Conservation (phyloP, 176 grass and related monocot species). For the Ensete glaucum region DNA sequence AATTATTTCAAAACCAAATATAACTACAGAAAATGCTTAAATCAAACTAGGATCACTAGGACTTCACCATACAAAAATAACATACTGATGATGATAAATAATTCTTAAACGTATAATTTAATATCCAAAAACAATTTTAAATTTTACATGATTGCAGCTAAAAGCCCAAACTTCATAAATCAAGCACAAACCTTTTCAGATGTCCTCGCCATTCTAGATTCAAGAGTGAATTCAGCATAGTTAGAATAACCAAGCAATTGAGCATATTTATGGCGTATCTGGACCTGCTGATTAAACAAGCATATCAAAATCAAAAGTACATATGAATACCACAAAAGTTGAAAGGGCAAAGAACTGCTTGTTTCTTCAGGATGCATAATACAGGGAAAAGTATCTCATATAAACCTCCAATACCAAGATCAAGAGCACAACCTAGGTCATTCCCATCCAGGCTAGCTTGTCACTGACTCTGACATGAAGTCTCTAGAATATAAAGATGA, state of each 20-base stretch:
- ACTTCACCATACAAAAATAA: too few species aligned
- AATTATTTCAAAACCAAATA: too few species aligned
- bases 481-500: too few species aligned
- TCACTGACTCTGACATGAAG: too few species aligned
- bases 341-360: background rate
- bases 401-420: too few species aligned
- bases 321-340: background rate
- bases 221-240: constrained; percentile 80
- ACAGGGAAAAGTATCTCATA: background rate
- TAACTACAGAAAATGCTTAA: too few species aligned
- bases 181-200: constrained; percentile 68
- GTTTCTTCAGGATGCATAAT: background rate
- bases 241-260: constrained; percentile 68
- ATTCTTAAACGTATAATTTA: background rate
- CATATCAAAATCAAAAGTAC: background rate
- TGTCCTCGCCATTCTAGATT: constrained; percentile 64
- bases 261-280: constrained; percentile 61
- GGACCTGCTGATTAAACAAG: constrained; percentile 41
- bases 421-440: too few species aligned
- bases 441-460: too few species aligned
- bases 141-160: background rate
- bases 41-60: too few species aligned
- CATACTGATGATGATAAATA: too few species aligned
- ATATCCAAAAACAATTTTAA: background rate
- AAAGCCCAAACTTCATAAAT: background rate